A percentile compares a stretch with the other conserved stretches of the same genome.
Conservation (phyloP, 1,284 basidiomycete genomes). For the Trichosporon coremiiforme region DNA sequence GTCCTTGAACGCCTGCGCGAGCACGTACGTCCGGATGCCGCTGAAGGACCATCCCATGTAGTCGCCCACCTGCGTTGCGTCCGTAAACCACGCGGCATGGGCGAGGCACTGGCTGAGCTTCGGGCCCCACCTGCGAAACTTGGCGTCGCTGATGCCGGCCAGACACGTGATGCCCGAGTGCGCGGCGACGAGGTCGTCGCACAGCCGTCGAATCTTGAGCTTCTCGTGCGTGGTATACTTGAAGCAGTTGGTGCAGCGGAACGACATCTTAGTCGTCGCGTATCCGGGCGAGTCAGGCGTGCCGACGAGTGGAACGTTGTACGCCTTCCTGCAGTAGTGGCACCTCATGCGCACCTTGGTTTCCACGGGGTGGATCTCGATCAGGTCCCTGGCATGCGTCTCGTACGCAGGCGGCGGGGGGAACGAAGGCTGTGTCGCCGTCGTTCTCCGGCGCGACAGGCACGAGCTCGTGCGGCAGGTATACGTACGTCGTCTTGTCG, state of each 20-base stretch:
- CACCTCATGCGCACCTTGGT: constrained; percentile 27
- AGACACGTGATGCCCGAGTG: neutral
- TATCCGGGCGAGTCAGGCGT: constrained; percentile 20
- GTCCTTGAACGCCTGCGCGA: neutral
- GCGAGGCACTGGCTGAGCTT: neutral
- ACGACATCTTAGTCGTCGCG: constrained; percentile 22
- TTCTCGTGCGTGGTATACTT: constrained; percentile 28
- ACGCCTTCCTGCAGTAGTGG: constrained; percentile 21
- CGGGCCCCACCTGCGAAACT: neutral
- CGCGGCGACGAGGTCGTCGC: constrained; percentile 63
- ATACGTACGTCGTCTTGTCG: constrained; percentile 27
- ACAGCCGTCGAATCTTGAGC: constrained; percentile 57
- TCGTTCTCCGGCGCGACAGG: neutral
- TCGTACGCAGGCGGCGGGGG: constrained; percentile 21
- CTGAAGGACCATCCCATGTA: constrained; percentile 5
- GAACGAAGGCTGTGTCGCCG: neutral
- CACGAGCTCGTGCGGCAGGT: constrained; percentile 16
- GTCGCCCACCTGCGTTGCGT: neutral
- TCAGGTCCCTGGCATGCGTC: constrained; percentile 21
- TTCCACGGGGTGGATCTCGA: constrained; percentile 21
- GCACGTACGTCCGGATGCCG: neutral
- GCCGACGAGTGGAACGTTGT: constrained; percentile 24
- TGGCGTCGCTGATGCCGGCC: constrained; percentile 19
- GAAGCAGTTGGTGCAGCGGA: constrained; percentile 22
- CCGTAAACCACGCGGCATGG: neutral